Conservation (phyloP, 176 grass and related monocot genomes). For the Areca catechu region DNA sequence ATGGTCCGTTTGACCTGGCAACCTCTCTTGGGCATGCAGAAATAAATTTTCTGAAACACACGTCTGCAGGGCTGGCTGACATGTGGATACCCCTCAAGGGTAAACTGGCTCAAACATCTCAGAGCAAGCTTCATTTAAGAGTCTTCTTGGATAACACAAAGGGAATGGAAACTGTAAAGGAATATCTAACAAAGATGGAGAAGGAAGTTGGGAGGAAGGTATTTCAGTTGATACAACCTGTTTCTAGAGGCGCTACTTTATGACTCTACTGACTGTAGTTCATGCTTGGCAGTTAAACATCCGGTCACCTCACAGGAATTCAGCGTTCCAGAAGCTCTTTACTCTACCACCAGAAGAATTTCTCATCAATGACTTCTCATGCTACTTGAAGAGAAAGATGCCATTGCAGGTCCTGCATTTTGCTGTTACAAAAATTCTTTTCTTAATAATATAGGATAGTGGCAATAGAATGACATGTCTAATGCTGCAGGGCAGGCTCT, state of each 20-base stretch:
- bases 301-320: constrained; percentile 68
- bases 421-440: not conserved
- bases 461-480: not conserved
- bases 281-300: constrained; percentile 44
- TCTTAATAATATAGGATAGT: not conserved
- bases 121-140: constrained; percentile 68
- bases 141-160: constrained; percentile 71
- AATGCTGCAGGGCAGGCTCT: constrained; percentile 55
- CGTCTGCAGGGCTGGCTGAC: constrained; percentile 52
- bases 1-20: constrained; percentile 62
- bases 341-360: constrained; percentile 68
- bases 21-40: constrained; percentile 67
- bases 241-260: not conserved
- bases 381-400: constrained; percentile 66
- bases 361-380: constrained; percentile 81
- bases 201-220: constrained; percentile 95
- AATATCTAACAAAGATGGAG: constrained; percentile 77
- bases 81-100: constrained; percentile 72
- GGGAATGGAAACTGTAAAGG: constrained; percentile 58
- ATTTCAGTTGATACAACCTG: not conserved
- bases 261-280: constrained; percentile 2
- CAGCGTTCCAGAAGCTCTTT: constrained; percentile 74
- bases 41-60: constrained; percentile 75
- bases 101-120: constrained; percentile 54
- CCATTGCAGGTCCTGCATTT: constrained; percentile 47